phyloP scores from a whole-genome alignment of 129 eudicot species.

The Tanacetum coccineum region DNA sequence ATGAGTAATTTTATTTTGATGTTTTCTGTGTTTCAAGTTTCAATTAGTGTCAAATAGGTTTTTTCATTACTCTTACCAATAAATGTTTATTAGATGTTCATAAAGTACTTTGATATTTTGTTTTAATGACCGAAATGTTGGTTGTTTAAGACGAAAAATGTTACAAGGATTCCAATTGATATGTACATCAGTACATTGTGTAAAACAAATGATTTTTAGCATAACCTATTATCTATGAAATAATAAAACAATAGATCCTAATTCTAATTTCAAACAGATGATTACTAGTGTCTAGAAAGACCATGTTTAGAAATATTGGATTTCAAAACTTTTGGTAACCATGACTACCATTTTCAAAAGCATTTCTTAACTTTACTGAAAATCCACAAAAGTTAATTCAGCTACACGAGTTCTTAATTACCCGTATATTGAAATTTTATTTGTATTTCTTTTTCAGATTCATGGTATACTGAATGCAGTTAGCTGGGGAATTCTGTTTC shows the following conservation, averaged over 20 bases:
- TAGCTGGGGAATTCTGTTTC: slow-evolving; percentile 85
- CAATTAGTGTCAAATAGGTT: slow-evolving; percentile 1
- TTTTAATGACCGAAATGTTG: neutral
- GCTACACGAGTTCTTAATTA: neutral
- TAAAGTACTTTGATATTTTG: too few relatives aligned
- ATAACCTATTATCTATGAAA: too few relatives aligned
- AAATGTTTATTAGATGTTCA: too few relatives aligned
- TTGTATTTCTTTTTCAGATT: slow-evolving; percentile 42
- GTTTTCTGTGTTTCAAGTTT: neutral
- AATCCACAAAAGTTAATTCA: neutral
- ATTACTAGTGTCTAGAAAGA: too few relatives aligned
- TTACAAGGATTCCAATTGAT: too few relatives aligned
- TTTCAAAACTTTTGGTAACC: too few relatives aligned
- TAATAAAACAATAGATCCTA: too few relatives aligned
- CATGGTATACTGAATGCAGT: slow-evolving; percentile 86
- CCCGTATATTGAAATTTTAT: neutral
- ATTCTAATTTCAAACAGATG: too few relatives aligned
- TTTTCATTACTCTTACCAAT: neutral
- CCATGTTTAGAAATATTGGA: too few relatives aligned
- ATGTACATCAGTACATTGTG: too few relatives aligned
- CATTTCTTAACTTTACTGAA: slow-evolving; percentile 15
- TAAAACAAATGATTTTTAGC: too few relatives aligned
- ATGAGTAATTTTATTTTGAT: neutral
- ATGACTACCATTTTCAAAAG: slow-evolving; percentile 14
- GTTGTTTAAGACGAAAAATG: neutral